A percentile compares a stretch with the other conserved stretches of the same genome.
These are phyloP conservation scores for Nakazawaea populi DNA, from an alignment of 805 yeast species.

Conservation along the genomic window DNA sequence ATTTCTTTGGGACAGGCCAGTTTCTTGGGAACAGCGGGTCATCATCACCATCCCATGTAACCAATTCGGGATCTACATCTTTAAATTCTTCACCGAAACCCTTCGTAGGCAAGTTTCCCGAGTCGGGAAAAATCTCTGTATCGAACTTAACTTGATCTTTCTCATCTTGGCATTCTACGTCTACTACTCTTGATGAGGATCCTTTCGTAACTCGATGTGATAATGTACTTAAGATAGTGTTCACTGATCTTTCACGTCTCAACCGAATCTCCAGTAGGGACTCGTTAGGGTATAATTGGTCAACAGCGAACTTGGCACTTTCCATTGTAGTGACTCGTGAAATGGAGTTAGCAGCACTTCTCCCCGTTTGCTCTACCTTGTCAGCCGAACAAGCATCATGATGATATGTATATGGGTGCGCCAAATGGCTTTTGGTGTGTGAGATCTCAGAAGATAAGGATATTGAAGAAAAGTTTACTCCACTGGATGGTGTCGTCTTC, in stretches of 20 bases:
- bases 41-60: conserved; percentile 58
- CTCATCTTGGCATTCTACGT: neutral
- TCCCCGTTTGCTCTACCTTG: too few relatives aligned
- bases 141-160: neutral
- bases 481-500: neutral
- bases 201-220: neutral
- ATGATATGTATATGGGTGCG: too few relatives aligned
- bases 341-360: neutral
- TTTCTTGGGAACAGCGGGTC: conserved; percentile 61
- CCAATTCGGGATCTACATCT: conserved; percentile 55
- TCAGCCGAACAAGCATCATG: too few relatives aligned
- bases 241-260: neutral
- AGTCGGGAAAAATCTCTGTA: neutral
- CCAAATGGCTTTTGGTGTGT: neutral
- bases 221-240: neutral
- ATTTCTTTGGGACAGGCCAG: conserved; percentile 42
- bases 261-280: neutral
- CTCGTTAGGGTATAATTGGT: neutral
- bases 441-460: neutral
- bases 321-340: neutral
- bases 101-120: neutral
- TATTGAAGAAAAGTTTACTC: neutral
- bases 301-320: neutral
- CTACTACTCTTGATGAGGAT: neutral
- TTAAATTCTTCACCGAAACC: conserved; percentile 43